phyloP scores from a whole-genome alignment of 148 eudicot genomes.

The Vaccinium darrowii region DNA sequence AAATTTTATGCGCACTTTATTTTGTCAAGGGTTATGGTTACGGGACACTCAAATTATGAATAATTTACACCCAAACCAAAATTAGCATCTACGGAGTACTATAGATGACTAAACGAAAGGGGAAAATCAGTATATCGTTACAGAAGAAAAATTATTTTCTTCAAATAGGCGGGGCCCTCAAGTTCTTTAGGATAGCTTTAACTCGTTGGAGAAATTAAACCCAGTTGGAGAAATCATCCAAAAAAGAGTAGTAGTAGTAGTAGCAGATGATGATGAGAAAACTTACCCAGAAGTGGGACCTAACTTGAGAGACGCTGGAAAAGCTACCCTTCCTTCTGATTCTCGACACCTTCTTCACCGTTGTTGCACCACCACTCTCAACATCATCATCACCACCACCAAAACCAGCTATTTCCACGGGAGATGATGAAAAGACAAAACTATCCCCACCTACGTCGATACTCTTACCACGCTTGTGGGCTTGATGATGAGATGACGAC shows the following conservation, averaged over 20 bases:
- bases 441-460: constrained; percentile 32
- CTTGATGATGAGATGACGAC: not conserved
- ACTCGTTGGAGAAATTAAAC: not conserved
- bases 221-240: not conserved
- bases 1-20: not conserved
- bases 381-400: constrained; percentile 15
- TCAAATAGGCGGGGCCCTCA: no score
- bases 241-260: not conserved
- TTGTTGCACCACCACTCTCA: not conserved
- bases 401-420: constrained; percentile 17
- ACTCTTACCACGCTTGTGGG: constrained; percentile 16
- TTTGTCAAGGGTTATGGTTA: not conserved
- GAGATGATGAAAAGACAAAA: constrained; percentile 37
- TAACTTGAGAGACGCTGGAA: constrained; percentile 38
- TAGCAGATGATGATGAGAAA: not conserved
- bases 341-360: constrained; percentile 8
- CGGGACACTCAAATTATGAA: not conserved
- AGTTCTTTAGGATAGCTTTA: not conserved
- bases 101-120: not conserved
- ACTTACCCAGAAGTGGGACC: constrained; percentile 73
- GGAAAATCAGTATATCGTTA: not conserved
- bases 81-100: not conserved
- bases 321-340: constrained; percentile 36
- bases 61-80: not conserved
- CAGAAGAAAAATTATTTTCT: not conserved